Base-by-base conservation (phyloP, 805 yeast genomes). In the Saccharomyces kudriavzevii region DNA sequence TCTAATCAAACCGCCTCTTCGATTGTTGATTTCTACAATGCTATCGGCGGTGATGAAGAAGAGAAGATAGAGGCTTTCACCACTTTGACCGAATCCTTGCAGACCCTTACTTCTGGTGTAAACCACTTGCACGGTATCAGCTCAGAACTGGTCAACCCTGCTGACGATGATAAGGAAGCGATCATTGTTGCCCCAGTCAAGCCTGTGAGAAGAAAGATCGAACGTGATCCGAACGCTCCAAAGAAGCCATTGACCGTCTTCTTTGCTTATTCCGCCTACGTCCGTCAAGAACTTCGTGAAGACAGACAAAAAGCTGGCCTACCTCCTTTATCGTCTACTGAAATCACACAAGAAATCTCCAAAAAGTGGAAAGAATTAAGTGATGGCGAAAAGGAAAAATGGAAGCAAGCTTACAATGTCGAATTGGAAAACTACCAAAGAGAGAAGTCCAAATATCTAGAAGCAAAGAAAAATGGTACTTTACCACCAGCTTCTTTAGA, bases 221-320 rank as follows among this genome's bases (percentile, higher is more conserved):
- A 81, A 71, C 81, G 79, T 61, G 98, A 92, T 71, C 97, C 97
- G 51, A 85, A 87, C 64, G 97, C 96, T 47, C 99, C 99, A 55
- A 89, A 88, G 77, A 90, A 90, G 65, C 98, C 99, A 14, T 76
- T 89, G 65, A 90, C 97, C 24, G 86, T 88, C 47, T 91, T 83
- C 74, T 87, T 92, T 70, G 79, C 83, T 45, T 92, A 83, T 71
- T 83, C 89, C 51, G 84, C 86, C 59, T 83, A 81, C 59, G 80
- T 83, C 59, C 83, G 96, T 64, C 86, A 85, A 57, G 74, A 77
- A 40, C 77, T 91, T 57, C 81, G 84, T 53, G 84, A 80, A 52
- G 90, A 87, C 57, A 80, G 96, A 65, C 77, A 74, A 53, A 72
- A 72, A 40, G 74, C 77, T 45, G 83, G 86, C 31, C 75, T 77